Percentiles rank a stretch among this genome's conserved stretches.
phyloP scores from a whole-genome alignment of 1,284 basidiomycete species.

The Heterobasidion occidentale region DNA sequence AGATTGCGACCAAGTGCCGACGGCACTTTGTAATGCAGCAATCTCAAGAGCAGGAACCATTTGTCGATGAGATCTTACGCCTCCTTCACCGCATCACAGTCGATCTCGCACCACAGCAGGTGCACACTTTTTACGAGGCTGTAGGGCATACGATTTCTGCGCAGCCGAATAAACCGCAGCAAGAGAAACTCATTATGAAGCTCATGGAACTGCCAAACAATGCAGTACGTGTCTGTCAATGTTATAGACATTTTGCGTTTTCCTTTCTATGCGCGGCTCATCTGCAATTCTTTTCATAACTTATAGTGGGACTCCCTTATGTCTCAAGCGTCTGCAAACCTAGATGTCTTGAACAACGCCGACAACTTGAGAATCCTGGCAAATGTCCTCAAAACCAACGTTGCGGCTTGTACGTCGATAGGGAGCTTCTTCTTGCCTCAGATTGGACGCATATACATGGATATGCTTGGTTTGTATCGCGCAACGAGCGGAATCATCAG shows the following conservation, averaged over 20 bases:
- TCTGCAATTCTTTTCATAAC: neutral
- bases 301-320: slow-evolving; percentile 95
- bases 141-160: slow-evolving; percentile 99
- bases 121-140: slow-evolving; percentile 97
- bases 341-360: slow-evolving; percentile 85
- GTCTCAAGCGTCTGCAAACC: slow-evolving; percentile 90
- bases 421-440: slow-evolving; percentile 97
- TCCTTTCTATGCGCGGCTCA: neutral
- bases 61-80: slow-evolving; percentile 96
- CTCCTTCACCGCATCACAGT: slow-evolving; percentile 91
- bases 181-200: slow-evolving; percentile 92
- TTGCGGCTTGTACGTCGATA: slow-evolving; percentile 95
- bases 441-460: slow-evolving; percentile 92
- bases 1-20: slow-evolving; percentile 98
- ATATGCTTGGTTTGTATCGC: slow-evolving; percentile 98
- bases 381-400: slow-evolving; percentile 98
- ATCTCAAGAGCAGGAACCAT: slow-evolving; percentile 94
- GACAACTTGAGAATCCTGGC: slow-evolving; percentile 98
- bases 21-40: slow-evolving; percentile 99
- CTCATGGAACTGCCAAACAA: slow-evolving; percentile 98
- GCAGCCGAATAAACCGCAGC: slow-evolving; percentile 95
- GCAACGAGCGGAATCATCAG: slow-evolving; percentile 98
- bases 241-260: neutral
- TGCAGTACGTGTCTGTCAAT: slow-evolving; percentile 53
- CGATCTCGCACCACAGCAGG: slow-evolving; percentile 92